Evolutionary conservation across 495 filamentous ascomycete species (phyloP).

Genomic region (Aspergillus baeticus): DNA sequence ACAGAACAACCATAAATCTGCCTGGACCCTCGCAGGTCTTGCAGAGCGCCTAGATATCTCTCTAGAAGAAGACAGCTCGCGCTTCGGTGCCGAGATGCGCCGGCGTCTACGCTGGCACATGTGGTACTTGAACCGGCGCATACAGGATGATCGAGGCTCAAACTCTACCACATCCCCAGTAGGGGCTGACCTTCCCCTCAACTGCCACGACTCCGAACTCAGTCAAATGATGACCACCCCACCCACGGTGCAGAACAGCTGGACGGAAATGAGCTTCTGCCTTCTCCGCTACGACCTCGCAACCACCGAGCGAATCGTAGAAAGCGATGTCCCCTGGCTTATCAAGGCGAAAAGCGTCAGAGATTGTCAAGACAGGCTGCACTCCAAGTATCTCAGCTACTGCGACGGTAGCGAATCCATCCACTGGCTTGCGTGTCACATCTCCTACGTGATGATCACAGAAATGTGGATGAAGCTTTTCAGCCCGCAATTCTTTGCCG

Average conservation of each 20-base stretch:
- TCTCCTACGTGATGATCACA: conserved; percentile 6
- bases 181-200: background rate
- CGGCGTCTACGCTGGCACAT: conserved; percentile 14
- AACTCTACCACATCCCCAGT: background rate
- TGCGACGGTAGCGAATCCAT: conserved; percentile 7
- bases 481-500: background rate
- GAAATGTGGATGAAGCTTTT: conserved; percentile 16
- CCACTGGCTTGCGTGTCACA: conserved; percentile 15
- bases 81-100: conserved; percentile 5
- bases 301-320: background rate
- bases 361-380: conserved; percentile 7
- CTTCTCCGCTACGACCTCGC: conserved; percentile 14
- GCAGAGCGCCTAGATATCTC: conserved; percentile 7
- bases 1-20: conserved; percentile 1
- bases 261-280: conserved; percentile 16
- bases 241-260: background rate
- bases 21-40: conserved; percentile 10
- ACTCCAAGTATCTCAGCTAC: conserved; percentile 7
- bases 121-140: conserved; percentile 15
- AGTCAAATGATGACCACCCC: background rate
- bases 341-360: background rate
- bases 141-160: conserved; percentile 5
- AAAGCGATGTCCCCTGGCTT: background rate
- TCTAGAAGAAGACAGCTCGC: background rate
- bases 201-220: conserved; percentile 9